Evolutionary conservation across 352 stramenopile species (phyloP), one percentile per base, ranked within the genome.

Genomic region (Globisporangium recalcitrans): DNA sequence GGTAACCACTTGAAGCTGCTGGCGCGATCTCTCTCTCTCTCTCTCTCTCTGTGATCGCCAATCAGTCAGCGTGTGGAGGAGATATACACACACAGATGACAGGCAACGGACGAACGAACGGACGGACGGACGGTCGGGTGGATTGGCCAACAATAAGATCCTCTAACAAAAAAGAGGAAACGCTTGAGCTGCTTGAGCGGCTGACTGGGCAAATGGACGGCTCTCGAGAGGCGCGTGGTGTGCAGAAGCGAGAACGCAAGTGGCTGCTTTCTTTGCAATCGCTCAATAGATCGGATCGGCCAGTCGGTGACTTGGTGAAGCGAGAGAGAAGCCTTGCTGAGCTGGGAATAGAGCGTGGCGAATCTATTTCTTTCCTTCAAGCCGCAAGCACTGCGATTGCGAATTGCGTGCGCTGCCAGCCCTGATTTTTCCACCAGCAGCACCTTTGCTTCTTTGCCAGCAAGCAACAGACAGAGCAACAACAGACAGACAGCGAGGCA

Each of bases 351-450:
- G 11, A 36, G 26, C 22, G 48, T 34, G 48, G 22, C 16, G 26
- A 55, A 38, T 55, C 49, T 55, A 38, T 55, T 38, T 55, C 49
- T 21, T 55, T 26, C 47, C 27, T 55, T 5, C 27, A 5, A 31
- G 27, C 27, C 27, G 2, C 24, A 3, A 22, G 16, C 47, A 32
- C 22, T 55, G 49, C 47, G 47, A 21, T n/a, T 52, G 27, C 26
- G 26, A 29, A 22, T 53, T 27, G 26, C 47, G 47, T 55, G 49
- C 49, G 38, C 19, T n/a, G n/a, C n/a, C 49, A 19, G 16, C 8
- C 49, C 49, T 55, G 49, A 55, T 55, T 55, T 55, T 55, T 55
- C 26, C 48, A 54, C 49, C 49, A 38, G 9, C 47, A 31, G n/a
- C n/a, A 14, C 31, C n/a, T n/a, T 36, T 10, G 8, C 31, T 36